A percentile compares a stretch with the other conserved stretches of the same genome.
phyloP scores from a whole-genome alignment of 1,284 basidiomycete species.

The Irpex sp. region DNA sequence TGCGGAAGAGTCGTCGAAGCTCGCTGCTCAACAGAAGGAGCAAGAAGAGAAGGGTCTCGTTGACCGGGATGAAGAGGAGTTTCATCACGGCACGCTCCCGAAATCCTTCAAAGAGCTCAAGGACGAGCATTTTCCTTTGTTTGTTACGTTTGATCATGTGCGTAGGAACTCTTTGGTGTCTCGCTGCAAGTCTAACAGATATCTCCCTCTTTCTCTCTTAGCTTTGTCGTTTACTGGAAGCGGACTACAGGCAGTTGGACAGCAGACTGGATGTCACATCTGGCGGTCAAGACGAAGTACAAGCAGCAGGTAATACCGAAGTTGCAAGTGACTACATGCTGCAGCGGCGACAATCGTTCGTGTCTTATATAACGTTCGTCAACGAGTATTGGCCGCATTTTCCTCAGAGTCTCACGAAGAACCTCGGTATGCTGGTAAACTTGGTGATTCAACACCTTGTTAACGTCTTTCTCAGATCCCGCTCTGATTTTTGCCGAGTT shows the following conservation, averaged over 20 bases:
- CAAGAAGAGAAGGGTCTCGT: slow-evolving; percentile 36
- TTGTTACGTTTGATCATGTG: slow-evolving; percentile 64
- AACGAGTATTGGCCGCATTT: slow-evolving; percentile 64
- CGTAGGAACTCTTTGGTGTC: slow-evolving; percentile 7
- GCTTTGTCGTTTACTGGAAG: slow-evolving; percentile 42
- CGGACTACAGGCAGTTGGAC: slow-evolving; percentile 26
- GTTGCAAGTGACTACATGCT: slow-evolving; percentile 25
- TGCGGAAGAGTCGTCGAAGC: slow-evolving; percentile 32
- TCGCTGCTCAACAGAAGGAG: slow-evolving; percentile 21
- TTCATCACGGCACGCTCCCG: slow-evolving; percentile 47
- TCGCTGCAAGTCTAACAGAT: neutral
- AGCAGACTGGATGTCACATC: neutral
- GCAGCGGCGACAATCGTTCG: slow-evolving; percentile 22
- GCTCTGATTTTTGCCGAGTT: slow-evolving; percentile 68
- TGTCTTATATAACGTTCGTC: slow-evolving; percentile 52
- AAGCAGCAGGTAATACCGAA: slow-evolving; percentile 12
- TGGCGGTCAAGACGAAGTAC: slow-evolving; percentile 22
- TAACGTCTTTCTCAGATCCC: slow-evolving; percentile 39
- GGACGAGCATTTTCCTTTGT: slow-evolving; percentile 68
- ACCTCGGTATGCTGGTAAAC: slow-evolving; percentile 41
- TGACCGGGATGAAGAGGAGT: slow-evolving; percentile 45
- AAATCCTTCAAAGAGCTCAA: slow-evolving; percentile 51
- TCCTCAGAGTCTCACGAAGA: slow-evolving; percentile 49
- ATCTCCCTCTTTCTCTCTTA: slow-evolving; percentile 17
- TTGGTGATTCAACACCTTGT: neutral